A percentile compares a stretch with the other conserved stretches of the same genome.
phyloP scores from a whole-genome alignment of 495 filamentous ascomycete genomes.

The Thermothielavioides terrestris region DNA sequence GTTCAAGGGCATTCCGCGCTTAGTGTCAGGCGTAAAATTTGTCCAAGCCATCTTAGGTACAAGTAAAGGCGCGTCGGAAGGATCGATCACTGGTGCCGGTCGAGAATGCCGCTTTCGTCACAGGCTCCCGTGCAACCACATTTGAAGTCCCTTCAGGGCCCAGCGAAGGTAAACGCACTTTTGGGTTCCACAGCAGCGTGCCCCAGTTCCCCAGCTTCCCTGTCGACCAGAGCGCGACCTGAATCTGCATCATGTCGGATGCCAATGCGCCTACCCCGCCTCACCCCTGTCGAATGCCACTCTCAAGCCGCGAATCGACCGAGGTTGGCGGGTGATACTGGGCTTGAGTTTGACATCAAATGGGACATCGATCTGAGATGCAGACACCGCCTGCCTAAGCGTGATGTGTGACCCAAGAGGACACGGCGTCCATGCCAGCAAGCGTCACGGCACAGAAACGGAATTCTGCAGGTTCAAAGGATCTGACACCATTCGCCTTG shows the following conservation, averaged over 20 bases:
- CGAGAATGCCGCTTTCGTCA: background rate
- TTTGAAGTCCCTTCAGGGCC: too few species aligned
- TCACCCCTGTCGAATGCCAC: background rate
- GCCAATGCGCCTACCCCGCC: background rate
- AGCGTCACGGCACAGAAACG: too few species aligned
- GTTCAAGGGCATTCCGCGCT: background rate
- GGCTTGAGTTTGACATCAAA: background rate
- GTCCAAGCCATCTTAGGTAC: too few species aligned
- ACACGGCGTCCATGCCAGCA: too few species aligned
- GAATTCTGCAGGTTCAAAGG: too few species aligned
- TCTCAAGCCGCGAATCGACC: background rate
- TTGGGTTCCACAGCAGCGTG: too few species aligned
- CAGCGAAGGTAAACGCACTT: background rate
- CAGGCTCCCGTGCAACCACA: too few species aligned
- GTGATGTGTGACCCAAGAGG: too few species aligned
- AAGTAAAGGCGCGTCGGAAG: too few species aligned
- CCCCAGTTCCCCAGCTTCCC: background rate
- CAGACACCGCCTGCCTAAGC: background rate
- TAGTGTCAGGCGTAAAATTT: too few species aligned
- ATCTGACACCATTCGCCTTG: too few species aligned
- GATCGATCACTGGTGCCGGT: slow-evolving; percentile 2
- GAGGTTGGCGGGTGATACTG: background rate
- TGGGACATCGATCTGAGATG: background rate
- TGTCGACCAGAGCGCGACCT: background rate
- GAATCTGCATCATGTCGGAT: background rate